Conservation (phyloP, 331 rosid species). For the Rosa hybrid region DNA sequence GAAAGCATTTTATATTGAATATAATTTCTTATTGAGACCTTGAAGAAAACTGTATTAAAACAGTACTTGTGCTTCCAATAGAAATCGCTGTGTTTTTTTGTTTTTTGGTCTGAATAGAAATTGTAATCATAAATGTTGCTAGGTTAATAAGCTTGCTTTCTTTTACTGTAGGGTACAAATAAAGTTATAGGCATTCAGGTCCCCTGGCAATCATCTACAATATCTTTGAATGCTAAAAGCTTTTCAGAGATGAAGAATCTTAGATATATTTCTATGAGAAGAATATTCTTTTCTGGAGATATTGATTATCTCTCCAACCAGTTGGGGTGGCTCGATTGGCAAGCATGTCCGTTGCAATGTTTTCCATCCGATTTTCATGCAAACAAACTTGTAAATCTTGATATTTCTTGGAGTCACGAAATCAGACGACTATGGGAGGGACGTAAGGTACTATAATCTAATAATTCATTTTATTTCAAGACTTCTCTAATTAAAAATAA, state of each 20-base stretch:
- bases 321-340: conserved; percentile 14
- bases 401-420: too few species aligned
- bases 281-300: not conserved
- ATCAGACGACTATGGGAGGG: not conserved
- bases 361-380: conserved; percentile 17
- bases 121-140: not conserved
- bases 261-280: not conserved
- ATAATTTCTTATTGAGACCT: not conserved
- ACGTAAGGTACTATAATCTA: conserved; percentile 1
- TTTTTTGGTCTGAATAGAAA: not conserved
- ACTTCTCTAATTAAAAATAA: too few species aligned
- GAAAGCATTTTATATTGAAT: too few species aligned
- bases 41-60: not conserved
- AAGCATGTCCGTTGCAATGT: not conserved
- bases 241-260: conserved; percentile 13
- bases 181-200: not conserved
- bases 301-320: conserved; percentile 9
- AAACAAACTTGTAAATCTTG: too few species aligned
- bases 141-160: too few species aligned
- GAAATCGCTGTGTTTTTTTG: too few species aligned
- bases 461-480: too few species aligned
- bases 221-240: not conserved
- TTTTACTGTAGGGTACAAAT: not conserved
- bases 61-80: too few species aligned
- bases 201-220: too few species aligned